Evolutionary conservation across 345 rosid species (phyloP).

Genomic region (Hevea brasiliensis): DNA sequence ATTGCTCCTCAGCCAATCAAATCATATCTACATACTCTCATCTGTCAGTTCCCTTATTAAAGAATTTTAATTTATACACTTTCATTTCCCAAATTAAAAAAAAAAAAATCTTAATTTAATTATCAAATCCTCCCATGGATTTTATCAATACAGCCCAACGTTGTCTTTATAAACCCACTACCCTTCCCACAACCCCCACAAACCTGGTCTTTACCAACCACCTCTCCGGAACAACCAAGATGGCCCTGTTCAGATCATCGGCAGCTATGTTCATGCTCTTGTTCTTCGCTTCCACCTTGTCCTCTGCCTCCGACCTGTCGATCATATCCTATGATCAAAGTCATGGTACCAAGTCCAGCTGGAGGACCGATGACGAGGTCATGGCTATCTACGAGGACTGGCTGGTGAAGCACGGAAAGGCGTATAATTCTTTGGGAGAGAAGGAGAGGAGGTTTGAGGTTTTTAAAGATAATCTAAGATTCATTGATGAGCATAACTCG

Average conservation of each 20-base stretch:
- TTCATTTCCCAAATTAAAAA: background rate
- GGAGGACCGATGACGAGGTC: slow-evolving; percentile 69
- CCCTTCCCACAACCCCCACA: background rate
- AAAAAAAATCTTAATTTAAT: too few relatives aligned
- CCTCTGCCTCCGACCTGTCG: slow-evolving; percentile 77
- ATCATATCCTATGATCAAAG: slow-evolving; percentile 63
- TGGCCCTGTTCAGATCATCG: slow-evolving; percentile 42
- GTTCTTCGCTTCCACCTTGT: slow-evolving; percentile 35
- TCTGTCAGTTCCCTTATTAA: background rate
- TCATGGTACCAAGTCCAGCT: slow-evolving; percentile 39
- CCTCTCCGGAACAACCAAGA: background rate
- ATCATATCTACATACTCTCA: slow-evolving; percentile 15
- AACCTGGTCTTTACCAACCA: background rate
- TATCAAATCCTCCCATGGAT: background rate
- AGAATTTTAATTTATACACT: background rate
- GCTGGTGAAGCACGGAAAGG: slow-evolving; percentile 71
- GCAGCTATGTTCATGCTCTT: slow-evolving; percentile 30
- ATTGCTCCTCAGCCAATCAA: slow-evolving; percentile 7
- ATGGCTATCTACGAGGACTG: slow-evolving; percentile 64
- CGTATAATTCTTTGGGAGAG: slow-evolving; percentile 58
- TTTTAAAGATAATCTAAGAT: slow-evolving; percentile 80
- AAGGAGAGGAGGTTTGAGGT: slow-evolving; percentile 73
- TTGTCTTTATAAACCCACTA: slow-evolving; percentile 8
- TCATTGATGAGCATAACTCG: slow-evolving; percentile 74
- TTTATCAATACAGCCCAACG: background rate